These are phyloP conservation scores for Fusarium sp. DNA, from an alignment of 2,329 filamentous ascomycete species.

Conservation along the genomic window DNA sequence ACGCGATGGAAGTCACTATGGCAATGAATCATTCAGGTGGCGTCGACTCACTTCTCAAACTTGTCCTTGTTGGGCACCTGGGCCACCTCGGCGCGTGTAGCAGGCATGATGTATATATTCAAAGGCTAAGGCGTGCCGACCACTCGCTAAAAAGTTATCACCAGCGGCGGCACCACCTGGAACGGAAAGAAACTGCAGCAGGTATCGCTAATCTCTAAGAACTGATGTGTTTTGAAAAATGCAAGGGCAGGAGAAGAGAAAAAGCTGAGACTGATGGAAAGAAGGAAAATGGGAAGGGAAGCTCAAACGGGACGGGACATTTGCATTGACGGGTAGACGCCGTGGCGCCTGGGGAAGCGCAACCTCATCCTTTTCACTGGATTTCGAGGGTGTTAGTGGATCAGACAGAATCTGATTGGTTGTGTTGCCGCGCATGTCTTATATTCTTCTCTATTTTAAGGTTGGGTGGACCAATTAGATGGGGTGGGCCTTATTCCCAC, in stretches of 20 bases:
- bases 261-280: not conserved
- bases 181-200: not conserved
- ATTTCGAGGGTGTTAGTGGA: not conserved
- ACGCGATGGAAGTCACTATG: not conserved
- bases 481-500: not conserved
- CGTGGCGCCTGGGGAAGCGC: not conserved
- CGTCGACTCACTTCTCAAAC: slow-evolving; percentile 37
- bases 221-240: not conserved
- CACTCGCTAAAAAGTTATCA: not conserved
- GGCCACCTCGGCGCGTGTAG: slow-evolving; percentile 7
- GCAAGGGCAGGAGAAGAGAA: not conserved
- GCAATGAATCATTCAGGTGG: no score
- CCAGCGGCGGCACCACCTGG: not conserved
- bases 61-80: slow-evolving; percentile 1
- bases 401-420: slow-evolving; percentile 4
- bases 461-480: not conserved
- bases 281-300: not conserved
- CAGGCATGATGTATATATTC: slow-evolving; percentile 14
- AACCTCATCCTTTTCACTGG: not conserved
- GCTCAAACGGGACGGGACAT: not conserved
- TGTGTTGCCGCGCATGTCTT: slow-evolving; percentile 20
- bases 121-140: slow-evolving; percentile 5
- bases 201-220: not conserved
- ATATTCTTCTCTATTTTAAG: not conserved
- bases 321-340: not conserved